These are phyloP conservation scores for Heimioporus sp. DNA, from an alignment of 768 basidiomycete species.

Conservation along the genomic window DNA sequence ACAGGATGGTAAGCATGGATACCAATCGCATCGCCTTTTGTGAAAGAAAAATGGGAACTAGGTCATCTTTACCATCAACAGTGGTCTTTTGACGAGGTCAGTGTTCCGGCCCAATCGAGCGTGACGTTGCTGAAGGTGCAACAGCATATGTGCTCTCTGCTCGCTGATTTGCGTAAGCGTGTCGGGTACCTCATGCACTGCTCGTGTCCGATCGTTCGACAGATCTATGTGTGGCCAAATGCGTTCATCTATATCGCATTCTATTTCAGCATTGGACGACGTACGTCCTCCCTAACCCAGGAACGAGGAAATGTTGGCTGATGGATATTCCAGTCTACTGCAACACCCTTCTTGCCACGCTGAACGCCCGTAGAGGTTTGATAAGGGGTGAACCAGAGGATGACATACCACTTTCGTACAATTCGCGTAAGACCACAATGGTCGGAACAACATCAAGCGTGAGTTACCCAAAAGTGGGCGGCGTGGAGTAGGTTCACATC, in stretches of 20 bases:
- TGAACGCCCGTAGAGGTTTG: slow-evolving; percentile 53
- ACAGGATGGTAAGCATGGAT: slow-evolving; percentile 31
- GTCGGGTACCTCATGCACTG: neutral
- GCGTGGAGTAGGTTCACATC: neutral
- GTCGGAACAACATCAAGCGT: neutral
- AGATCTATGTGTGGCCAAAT: slow-evolving; percentile 47
- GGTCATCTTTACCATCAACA: slow-evolving; percentile 56
- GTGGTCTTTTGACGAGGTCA: slow-evolving; percentile 32
- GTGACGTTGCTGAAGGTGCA: slow-evolving; percentile 3
- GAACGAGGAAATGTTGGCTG: neutral
- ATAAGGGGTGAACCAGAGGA: slow-evolving; percentile 17
- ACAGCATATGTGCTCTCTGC: slow-evolving; percentile 49
- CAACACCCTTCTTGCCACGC: slow-evolving; percentile 58
- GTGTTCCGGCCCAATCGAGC: neutral
- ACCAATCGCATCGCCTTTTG: neutral
- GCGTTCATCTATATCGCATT: slow-evolving; percentile 59
- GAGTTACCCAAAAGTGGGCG: neutral
- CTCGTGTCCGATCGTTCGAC: neutral
- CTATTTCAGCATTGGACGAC: slow-evolving; percentile 57
- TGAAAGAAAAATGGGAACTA: slow-evolving; percentile 4
- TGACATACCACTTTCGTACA: slow-evolving; percentile 12
- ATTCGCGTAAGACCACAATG: too few relatives aligned
- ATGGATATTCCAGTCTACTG: slow-evolving; percentile 44
- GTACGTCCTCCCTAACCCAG: slow-evolving; percentile 35
- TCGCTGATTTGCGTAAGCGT: slow-evolving; percentile 48